Evolutionary conservation across 106 monocot species (phyloP).

Genomic region (Dactylorhiza incarnata): DNA sequence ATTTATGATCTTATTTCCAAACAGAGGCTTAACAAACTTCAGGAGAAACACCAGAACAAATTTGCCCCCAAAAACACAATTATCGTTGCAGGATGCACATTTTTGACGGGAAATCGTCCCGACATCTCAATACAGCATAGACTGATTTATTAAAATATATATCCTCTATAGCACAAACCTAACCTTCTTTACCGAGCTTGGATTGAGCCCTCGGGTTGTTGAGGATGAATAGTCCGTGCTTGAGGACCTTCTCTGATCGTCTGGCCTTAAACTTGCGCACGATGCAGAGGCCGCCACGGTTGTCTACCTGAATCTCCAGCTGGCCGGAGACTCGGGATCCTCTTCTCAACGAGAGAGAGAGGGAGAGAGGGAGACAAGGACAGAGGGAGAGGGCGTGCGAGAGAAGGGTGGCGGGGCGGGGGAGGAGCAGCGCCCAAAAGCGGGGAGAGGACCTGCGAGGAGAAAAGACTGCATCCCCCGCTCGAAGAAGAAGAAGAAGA

Average conservation of each 20-base stretch:
- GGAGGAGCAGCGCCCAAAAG: no score
- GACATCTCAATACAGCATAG: background rate
- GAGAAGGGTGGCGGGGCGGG: no score
- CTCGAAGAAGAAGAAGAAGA: no score
- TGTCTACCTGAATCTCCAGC: conserved; percentile 60
- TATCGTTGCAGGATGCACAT: background rate
- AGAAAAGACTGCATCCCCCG: accelerated
- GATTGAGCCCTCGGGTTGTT: conserved; percentile 65
- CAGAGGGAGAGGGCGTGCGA: no score
- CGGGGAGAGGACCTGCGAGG: no score
- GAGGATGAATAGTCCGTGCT: conserved; percentile 59
- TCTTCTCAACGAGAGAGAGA: no score
- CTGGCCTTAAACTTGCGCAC: conserved; percentile 59
- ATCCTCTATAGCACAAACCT: background rate
- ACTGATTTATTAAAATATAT: background rate
- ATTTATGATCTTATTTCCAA: no score
- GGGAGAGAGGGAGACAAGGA: no score
- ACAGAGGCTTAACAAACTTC: no score
- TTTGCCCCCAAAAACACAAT: background rate
- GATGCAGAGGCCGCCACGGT: conserved; percentile 76
- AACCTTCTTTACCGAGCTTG: conserved; percentile 73
- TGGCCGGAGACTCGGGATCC: no score
- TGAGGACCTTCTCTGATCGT: conserved; percentile 64
- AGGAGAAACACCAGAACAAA: background rate
- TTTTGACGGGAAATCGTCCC: background rate